Evolutionary conservation across 108 stramenopile species (phyloP).

Genomic region (Nitzschia sp.): DNA sequence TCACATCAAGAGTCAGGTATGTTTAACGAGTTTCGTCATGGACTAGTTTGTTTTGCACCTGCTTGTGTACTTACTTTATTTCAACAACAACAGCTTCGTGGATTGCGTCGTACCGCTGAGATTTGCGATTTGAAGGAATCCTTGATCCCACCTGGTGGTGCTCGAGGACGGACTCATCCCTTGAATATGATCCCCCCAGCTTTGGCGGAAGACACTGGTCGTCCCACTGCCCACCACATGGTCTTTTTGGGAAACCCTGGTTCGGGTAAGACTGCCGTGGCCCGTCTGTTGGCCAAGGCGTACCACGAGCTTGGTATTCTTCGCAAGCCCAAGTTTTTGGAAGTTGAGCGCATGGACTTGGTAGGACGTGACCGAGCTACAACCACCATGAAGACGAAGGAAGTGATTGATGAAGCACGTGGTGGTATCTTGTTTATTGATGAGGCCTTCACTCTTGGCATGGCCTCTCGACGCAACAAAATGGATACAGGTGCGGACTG

Average conservation of each 20-base stretch:
- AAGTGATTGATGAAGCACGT: conserved; percentile 84
- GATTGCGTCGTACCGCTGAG: conserved; percentile 82
- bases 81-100: conserved; percentile 42
- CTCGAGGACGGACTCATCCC: conserved; percentile 40
- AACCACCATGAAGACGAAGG: conserved; percentile 79
- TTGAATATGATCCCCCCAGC: conserved; percentile 39
- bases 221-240: conserved; percentile 78
- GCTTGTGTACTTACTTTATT: neutral
- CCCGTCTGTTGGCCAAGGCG: conserved; percentile 86
- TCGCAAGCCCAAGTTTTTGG: conserved; percentile 86
- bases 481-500: conserved; percentile 70
- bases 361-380: conserved; percentile 76
- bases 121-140: conserved; percentile 83
- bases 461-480: conserved; percentile 74
- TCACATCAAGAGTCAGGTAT: conserved; percentile 87
- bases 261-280: conserved; percentile 96
- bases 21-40: conserved; percentile 4
- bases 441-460: conserved; percentile 88
- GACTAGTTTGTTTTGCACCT: neutral
- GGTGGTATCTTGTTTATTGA: conserved; percentile 92
- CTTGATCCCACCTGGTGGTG: conserved; percentile 72
- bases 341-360: conserved; percentile 88
- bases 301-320: conserved; percentile 86
- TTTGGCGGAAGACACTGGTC: conserved; percentile 48
- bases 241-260: conserved; percentile 96